These are phyloP conservation scores for Babjeviella inositovora DNA, from an alignment of 805 yeast species.

Conservation along the genomic window DNA sequence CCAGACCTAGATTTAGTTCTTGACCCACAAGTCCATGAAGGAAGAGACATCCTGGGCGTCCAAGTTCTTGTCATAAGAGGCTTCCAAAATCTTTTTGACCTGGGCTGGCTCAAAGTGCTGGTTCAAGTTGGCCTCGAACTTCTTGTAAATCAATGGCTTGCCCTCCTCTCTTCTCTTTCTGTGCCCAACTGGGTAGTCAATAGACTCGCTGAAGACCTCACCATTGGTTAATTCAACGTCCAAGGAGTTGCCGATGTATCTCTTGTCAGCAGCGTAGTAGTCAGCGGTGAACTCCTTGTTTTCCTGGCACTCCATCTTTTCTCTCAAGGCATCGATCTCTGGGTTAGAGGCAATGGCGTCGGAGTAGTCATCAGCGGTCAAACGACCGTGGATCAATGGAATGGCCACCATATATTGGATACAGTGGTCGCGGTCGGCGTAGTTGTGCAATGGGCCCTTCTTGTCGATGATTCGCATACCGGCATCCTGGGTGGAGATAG, in stretches of 20 bases:
- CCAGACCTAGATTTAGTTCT: too few species aligned
- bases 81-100: conserved; percentile 19
- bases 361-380: conserved; percentile 41
- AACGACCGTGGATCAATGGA: conserved; percentile 35
- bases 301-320: conserved; percentile 36
- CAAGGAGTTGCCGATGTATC: conserved; percentile 41
- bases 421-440: conserved; percentile 52
- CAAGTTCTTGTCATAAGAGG: conserved; percentile 13
- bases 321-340: conserved; percentile 31
- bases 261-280: conserved; percentile 38
- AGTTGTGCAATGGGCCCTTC: conserved; percentile 41
- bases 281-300: conserved; percentile 30
- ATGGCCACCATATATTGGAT: conserved; percentile 49
- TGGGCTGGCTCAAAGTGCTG: conserved; percentile 22
- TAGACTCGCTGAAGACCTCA: conserved; percentile 29
- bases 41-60: conserved; percentile 18
- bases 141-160: conserved; percentile 30
- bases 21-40: conserved; percentile 2
- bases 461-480: conserved; percentile 45
- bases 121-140: conserved; percentile 32
- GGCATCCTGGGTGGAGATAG: conserved; percentile 43
- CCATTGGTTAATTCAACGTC: conserved; percentile 36
- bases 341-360: conserved; percentile 34
- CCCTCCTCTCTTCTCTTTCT: conserved; percentile 43
- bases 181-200: conserved; percentile 45